Conservation (phyloP, 768 basidiomycete genomes). For the Termitomyces sp. region DNA sequence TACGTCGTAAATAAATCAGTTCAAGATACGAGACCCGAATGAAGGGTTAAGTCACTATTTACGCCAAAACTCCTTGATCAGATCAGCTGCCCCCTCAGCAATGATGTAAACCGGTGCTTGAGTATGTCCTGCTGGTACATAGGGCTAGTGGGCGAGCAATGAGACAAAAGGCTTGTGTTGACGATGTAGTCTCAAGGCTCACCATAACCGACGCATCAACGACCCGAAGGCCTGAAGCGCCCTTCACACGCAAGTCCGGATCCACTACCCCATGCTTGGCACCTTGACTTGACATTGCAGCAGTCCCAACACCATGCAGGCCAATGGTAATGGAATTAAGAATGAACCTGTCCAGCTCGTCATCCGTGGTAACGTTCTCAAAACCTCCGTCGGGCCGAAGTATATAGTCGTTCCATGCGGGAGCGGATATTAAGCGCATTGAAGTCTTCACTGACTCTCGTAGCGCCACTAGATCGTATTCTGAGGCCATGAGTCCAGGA, state of each 20-base stretch:
- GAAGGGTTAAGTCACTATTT: too few relatives aligned
- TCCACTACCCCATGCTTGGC: conserved; percentile 14
- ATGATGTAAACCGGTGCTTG: neutral
- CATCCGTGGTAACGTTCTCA: conserved; percentile 1
- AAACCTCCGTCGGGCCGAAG: conserved; percentile 4
- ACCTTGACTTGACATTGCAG: conserved; percentile 13
- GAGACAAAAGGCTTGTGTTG: neutral
- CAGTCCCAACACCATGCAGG: conserved; percentile 12
- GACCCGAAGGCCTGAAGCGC: neutral
- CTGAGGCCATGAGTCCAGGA: conserved; percentile 25
- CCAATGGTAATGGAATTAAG: neutral
- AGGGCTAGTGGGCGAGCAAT: neutral
- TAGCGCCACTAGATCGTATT: conserved; percentile 19
- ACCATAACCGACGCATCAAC: conserved; percentile 1
- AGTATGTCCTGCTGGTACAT: neutral
- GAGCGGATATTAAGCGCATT: conserved; percentile 16
- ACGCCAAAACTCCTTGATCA: neutral
- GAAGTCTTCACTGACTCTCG: conserved; percentile 16
- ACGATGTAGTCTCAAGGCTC: neutral
- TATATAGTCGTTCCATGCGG: conserved; percentile 17
- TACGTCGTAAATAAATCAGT: too few relatives aligned
- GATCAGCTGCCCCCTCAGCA: neutral
- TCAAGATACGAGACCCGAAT: too few relatives aligned
- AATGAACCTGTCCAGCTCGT: conserved; percentile 8
- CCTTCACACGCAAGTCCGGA: neutral